Conservation (phyloP, 805 yeast genomes). For the Ogataea allantospora region DNA sequence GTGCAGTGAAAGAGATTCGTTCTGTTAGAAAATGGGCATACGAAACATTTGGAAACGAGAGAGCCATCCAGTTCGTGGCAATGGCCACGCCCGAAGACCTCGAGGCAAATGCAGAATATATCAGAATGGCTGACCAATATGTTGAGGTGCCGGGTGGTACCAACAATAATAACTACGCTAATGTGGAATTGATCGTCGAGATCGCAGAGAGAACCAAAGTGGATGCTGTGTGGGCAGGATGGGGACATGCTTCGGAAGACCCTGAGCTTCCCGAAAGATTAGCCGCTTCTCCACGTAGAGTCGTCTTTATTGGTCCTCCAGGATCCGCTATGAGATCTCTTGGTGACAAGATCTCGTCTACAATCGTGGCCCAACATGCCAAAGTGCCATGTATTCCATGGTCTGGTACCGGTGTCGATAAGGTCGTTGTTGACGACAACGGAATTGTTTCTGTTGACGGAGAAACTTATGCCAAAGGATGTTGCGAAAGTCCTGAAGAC, state of each 20-base stretch:
- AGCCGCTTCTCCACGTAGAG: constrained; percentile 88
- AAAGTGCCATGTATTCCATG: constrained; percentile 98
- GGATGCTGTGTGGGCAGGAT: constrained; percentile 99
- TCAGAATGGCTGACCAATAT: constrained; percentile 98
- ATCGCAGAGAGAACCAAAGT: constrained; percentile 95
- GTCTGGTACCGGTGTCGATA: constrained; percentile 97
- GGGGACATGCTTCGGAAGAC: constrained; percentile 99
- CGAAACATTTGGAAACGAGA: constrained; percentile 96
- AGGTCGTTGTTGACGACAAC: constrained; percentile 70
- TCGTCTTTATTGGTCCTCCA: constrained; percentile 97
- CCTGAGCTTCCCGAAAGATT: constrained; percentile 90
- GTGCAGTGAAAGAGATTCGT: constrained; percentile 97
- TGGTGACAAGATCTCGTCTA: constrained; percentile 97
- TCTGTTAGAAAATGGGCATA: constrained; percentile 98
- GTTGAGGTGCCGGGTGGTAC: constrained; percentile 99
- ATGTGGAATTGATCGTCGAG: constrained; percentile 95
- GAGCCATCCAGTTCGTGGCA: constrained; percentile 89
- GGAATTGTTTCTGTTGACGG: constrained; percentile 88
- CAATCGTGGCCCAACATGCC: constrained; percentile 99
- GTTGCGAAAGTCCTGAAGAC: constrained; percentile 81
- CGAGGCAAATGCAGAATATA: constrained; percentile 94
- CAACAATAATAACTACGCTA: constrained; percentile 96
- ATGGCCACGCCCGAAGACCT: constrained; percentile 99
- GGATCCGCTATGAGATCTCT: constrained; percentile 99
- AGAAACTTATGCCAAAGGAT: constrained; percentile 81